phyloP scores from a whole-genome alignment of 495 filamentous ascomycete species.

The Lophium mytilinum region DNA sequence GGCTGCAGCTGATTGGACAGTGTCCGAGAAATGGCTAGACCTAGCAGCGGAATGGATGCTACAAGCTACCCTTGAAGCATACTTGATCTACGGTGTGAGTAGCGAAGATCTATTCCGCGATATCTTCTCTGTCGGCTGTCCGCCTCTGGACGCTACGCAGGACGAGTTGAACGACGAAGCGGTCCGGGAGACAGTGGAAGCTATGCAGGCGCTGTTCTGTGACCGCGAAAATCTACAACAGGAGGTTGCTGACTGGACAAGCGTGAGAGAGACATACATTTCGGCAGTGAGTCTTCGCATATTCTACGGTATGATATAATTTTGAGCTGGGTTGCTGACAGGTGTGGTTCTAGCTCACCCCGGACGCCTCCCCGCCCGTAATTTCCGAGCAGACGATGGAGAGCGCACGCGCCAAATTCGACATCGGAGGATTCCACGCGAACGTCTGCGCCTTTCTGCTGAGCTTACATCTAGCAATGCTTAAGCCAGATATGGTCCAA shows the following conservation, averaged over 20 bases:
- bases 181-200: constrained; percentile 20
- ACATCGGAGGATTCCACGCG: constrained; percentile 20
- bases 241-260: constrained; percentile 22
- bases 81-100: constrained; percentile 28
- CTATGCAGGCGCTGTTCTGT: constrained; percentile 20
- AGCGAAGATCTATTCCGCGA: constrained; percentile 23
- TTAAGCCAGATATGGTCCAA: constrained; percentile 28
- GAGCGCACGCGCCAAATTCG: constrained; percentile 2
- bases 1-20: constrained; percentile 8
- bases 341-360: constrained; percentile 7
- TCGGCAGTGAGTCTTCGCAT: constrained; percentile 8
- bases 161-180: background rate
- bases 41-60: constrained; percentile 42
- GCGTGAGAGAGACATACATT: constrained; percentile 16
- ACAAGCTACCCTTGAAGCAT: constrained; percentile 45
- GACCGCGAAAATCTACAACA: constrained; percentile 1
- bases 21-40: constrained; percentile 37
- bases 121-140: constrained; percentile 27
- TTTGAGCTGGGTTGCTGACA: background rate
- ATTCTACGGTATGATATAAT: background rate
- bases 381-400: constrained; percentile 12
- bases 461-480: constrained; percentile 16
- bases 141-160: background rate
- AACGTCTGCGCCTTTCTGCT: constrained; percentile 22
- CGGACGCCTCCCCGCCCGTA: background rate